Base-by-base conservation (phyloP, 2,329 filamentous ascomycete species). In the Aaosphaeria pasadenensis region DNA sequence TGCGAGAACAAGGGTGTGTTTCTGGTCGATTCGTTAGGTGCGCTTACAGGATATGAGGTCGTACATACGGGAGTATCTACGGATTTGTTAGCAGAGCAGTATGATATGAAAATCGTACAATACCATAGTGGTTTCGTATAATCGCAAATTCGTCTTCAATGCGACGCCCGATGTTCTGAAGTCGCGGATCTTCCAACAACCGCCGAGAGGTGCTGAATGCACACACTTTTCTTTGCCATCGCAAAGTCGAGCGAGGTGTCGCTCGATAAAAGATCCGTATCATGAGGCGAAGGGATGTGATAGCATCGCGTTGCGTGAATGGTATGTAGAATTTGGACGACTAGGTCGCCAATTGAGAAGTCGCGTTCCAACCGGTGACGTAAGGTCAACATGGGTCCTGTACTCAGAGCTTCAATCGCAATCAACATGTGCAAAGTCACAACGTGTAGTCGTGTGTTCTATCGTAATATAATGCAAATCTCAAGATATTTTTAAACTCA, bases 101-200 rank as follows among this genome's bases (percentile, higher is more conserved):
- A 32, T 29, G 9, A 24, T 17, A 4, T 5, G 6, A 32, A 32
- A n/a, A 5, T 48, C 39, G 13, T 13, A 5, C 0, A 49, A 59
- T 63, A 81, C 81, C 70, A 64, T 88, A 88, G 48, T 75, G 69
- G 11, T 80, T 73, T 42, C 79, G 74, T 43, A 87, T 71, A 5
- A 73, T 71, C 5, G 84, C 82, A 65, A 81, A 87, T 56, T 86
- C 79, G 64, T 86, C 81, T 54, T 77, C 71, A 54, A 86, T 82
- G 42, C 65, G 60, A 43, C 73, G 74, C 28, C 79, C 82, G 39
- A 81, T 60, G 43, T 77, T 71, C 46, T 74, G 72, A 33, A 82
- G 63, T 44, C 77, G 77, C 13, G 77, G 76, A 54, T 82, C 78
- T 46, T 72, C 62, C 46, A 51, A 58, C 43, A 52, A 55, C 53